phyloP scores from a whole-genome alignment of 306 rosid genomes.

The Luffa acutangula region DNA sequence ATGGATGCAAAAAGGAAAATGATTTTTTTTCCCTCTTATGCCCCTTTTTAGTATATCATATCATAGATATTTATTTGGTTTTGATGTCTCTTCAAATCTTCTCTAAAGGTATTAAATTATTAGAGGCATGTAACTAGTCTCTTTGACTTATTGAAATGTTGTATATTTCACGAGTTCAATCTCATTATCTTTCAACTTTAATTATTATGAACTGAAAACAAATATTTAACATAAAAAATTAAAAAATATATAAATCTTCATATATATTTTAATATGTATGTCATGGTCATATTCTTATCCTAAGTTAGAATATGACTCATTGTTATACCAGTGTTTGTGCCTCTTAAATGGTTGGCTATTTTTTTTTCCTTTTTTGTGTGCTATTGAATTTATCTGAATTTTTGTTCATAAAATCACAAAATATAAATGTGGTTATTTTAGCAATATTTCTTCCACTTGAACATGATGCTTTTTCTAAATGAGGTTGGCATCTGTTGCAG shows the following conservation, averaged over 20 bases:
- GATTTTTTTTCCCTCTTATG: neutral
- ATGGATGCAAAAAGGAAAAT: no score
- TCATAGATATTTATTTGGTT: neutral
- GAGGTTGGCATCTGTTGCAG: conserved; percentile 31
- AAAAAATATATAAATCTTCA: neutral
- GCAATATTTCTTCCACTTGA: neutral
- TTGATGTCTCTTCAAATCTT: no score
- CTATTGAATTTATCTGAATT: neutral
- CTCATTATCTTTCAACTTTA: neutral
- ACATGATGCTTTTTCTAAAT: neutral
- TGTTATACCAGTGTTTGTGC: neutral
- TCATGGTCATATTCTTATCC: no score
- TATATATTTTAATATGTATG: no score
- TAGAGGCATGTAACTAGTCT: neutral
- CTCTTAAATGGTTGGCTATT: neutral
- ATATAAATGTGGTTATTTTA: neutral
- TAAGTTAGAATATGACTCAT: neutral
- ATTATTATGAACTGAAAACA: neutral
- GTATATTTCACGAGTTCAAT: neutral
- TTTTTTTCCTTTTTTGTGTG: neutral
- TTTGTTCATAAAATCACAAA: neutral
- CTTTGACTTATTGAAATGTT: neutral
- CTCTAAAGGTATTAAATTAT: neutral
- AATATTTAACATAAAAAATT: neutral
- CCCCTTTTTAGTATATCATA: neutral